Percentiles rank a stretch among this genome's conserved stretches.
These are phyloP conservation scores for Spergularia marina DNA, from an alignment of 148 eudicot species.

Conservation along the genomic window DNA sequence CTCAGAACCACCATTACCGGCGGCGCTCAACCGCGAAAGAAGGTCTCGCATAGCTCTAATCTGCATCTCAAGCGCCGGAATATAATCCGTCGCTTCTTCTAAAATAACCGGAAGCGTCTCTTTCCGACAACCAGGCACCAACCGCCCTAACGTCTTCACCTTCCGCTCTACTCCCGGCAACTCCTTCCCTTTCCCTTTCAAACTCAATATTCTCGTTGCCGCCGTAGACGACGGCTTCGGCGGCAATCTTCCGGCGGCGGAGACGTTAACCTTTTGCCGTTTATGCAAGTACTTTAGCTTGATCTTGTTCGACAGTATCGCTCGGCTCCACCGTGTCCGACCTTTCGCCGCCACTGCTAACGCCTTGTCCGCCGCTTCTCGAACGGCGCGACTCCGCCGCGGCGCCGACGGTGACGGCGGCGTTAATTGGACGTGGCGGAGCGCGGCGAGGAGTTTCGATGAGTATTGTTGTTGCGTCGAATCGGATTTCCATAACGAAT, in stretches of 20 bases:
- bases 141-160: constrained; percentile 45
- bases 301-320: constrained; percentile 61
- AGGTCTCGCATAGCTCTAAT: constrained; percentile 68
- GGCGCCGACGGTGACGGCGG: constrained; percentile 40
- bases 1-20: neutral
- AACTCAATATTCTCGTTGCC: constrained; percentile 39
- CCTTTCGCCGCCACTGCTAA: constrained; percentile 81
- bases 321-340: constrained; percentile 86
- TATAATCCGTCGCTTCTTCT: constrained; percentile 85
- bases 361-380: constrained; percentile 71
- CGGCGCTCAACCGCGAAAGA: constrained; percentile 40
- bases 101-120: constrained; percentile 70
- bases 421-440: constrained; percentile 52
- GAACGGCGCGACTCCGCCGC: constrained; percentile 51
- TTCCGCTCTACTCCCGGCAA: constrained; percentile 72
- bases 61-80: constrained; percentile 92
- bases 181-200: constrained; percentile 50
- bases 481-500: constrained; percentile 69
- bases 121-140: constrained; percentile 89
- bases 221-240: constrained; percentile 34
- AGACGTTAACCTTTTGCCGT: constrained; percentile 29
- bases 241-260: constrained; percentile 30
- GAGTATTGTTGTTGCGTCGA: constrained; percentile 70
- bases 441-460: constrained; percentile 65
- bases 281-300: constrained; percentile 63